A percentile compares a stretch with the other conserved stretches of the same genome.
phyloP scores from a whole-genome alignment of 495 filamentous ascomycete genomes.

The Trichoderma orchidacearum region DNA sequence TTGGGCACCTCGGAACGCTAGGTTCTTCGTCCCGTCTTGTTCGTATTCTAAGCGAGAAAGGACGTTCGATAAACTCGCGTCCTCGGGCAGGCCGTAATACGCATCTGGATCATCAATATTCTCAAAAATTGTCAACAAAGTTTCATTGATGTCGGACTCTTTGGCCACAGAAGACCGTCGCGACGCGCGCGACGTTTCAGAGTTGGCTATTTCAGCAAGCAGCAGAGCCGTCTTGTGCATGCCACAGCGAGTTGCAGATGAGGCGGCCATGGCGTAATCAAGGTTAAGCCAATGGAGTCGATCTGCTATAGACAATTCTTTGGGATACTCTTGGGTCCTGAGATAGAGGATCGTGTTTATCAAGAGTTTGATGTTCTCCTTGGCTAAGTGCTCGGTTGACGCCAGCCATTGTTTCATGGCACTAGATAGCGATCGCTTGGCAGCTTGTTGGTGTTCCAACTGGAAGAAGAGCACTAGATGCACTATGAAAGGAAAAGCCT shows the following conservation, averaged over 20 bases:
- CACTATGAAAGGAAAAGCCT: constrained; percentile 63
- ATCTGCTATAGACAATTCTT: constrained; percentile 64
- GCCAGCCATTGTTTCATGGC: constrained; percentile 37
- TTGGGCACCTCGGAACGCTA: constrained; percentile 83
- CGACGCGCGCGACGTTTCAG: constrained; percentile 39
- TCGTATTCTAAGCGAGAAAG: constrained; percentile 84
- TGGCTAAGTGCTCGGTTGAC: constrained; percentile 20
- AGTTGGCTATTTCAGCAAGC: constrained; percentile 60
- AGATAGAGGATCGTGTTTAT: constrained; percentile 80
- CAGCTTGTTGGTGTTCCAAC: constrained; percentile 28
- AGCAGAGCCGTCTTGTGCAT: constrained; percentile 79
- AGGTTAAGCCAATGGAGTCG: constrained; percentile 77
- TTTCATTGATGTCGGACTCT: constrained; percentile 44
- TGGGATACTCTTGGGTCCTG: constrained; percentile 60
- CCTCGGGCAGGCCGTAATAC: constrained; percentile 85
- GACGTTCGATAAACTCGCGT: constrained; percentile 58
- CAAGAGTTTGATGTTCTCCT: constrained; percentile 42
- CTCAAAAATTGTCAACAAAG: constrained; percentile 70
- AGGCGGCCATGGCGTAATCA: constrained; percentile 56
- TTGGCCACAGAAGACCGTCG: constrained; percentile 53
- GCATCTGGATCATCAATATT: constrained; percentile 91
- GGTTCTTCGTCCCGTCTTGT: constrained; percentile 70
- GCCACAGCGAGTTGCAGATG: constrained; percentile 65
- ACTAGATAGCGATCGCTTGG: constrained; percentile 34
- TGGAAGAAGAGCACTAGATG: constrained; percentile 58